A percentile compares a stretch with the other conserved stretches of the same genome.
phyloP scores from a whole-genome alignment of 371 early-diverging fungal species.

The Zychaea mexicana region DNA sequence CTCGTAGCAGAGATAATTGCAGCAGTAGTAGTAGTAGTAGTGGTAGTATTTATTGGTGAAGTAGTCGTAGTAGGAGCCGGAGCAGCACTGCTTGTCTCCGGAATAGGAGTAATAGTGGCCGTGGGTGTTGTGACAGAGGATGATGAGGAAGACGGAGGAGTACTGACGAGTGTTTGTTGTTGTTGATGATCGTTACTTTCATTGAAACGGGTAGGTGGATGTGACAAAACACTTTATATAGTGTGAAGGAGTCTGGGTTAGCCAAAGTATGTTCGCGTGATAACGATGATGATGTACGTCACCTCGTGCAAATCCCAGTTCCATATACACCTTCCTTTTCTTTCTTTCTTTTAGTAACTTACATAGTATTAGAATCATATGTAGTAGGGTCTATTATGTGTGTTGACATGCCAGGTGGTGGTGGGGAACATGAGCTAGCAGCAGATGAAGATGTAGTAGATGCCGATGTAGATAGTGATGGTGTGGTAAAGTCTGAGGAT shows the following conservation, averaged over 20 bases:
- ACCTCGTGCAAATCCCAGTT: not conserved
- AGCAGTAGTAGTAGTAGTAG: conserved; percentile 2
- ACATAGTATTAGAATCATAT: conserved; percentile 6
- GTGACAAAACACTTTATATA: not conserved
- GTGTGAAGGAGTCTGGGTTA: too few species aligned
- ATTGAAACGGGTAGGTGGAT: not conserved
- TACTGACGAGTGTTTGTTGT: conserved; percentile 2
- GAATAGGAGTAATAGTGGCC: not conserved
- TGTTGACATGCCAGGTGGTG: conserved; percentile 9
- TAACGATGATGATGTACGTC: not conserved
- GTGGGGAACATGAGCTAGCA: conserved; percentile 12
- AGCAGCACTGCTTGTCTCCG: conserved; percentile 1
- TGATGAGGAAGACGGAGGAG: conserved; percentile 10
- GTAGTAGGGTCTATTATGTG: not conserved
- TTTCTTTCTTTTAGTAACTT: not conserved
- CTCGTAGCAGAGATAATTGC: conserved; percentile 10
- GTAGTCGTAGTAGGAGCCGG: not conserved
- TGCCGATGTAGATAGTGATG: conserved; percentile 15
- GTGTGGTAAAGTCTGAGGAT: conserved; percentile 5
- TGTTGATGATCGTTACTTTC: conserved; percentile 1
- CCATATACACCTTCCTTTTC: not conserved
- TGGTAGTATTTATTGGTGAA: not conserved
- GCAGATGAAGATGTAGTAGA: conserved; percentile 23
- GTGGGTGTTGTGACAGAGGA: conserved; percentile 5
- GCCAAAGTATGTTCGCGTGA: not conserved